A percentile compares a stretch with the other conserved stretches of the same genome.
Evolutionary conservation across 2,329 filamentous ascomycete genomes (phyloP).

Genomic region (Apiospora kogelbergensis): DNA sequence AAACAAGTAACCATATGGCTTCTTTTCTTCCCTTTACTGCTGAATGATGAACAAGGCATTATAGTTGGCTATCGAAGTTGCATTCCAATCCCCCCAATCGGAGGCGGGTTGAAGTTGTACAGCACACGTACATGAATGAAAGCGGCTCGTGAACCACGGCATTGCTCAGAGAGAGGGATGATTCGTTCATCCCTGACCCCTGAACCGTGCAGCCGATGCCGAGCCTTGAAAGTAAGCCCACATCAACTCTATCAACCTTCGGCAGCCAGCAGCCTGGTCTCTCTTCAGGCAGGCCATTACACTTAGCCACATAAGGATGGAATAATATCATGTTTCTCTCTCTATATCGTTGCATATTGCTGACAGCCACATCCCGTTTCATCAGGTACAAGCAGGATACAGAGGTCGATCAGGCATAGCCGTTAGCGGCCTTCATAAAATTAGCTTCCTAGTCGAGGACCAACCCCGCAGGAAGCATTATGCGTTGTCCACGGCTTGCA

Average conservation of each 20-base stretch:
- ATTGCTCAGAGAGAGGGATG: neutral
- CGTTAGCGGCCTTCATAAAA: neutral
- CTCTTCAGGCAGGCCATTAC: neutral
- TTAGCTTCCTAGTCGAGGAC: constrained; percentile 1
- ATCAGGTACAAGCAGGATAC: neutral
- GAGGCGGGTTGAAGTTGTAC: neutral
- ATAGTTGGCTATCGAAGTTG: neutral
- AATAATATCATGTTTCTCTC: neutral
- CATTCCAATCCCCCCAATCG: neutral
- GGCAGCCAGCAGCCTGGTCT: neutral
- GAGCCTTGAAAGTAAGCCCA: neutral
- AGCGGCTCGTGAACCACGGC: neutral
- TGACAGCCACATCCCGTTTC: neutral
- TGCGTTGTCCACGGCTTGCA: neutral
- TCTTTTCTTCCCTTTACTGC: neutral
- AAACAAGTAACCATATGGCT: neutral
- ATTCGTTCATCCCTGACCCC: neutral
- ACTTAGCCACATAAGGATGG: neutral
- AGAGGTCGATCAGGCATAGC: neutral
- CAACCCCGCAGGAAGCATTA: constrained; percentile 4
- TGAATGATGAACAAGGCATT: neutral
- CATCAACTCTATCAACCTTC: neutral
- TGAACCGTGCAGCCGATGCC: neutral
- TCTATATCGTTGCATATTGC: neutral
- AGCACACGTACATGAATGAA: neutral